Evolutionary conservation across 805 yeast genomes (phyloP).

Genomic region (Zygotorulaspora sp.): DNA sequence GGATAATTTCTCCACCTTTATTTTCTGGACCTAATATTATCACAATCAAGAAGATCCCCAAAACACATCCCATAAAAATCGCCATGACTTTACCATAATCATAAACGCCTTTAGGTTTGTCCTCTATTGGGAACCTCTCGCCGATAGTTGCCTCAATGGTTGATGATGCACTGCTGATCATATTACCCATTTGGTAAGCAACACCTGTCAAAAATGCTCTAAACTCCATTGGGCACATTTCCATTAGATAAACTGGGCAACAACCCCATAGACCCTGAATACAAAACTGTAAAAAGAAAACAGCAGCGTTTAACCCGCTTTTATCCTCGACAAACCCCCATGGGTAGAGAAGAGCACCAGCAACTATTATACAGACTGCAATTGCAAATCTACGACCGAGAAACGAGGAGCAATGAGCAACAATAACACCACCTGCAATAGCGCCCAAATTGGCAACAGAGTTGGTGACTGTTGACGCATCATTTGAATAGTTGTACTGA

Average conservation of each 20-base stretch:
- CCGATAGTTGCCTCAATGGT: constrained; percentile 67
- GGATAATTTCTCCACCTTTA: constrained; percentile 31
- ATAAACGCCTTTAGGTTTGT: constrained; percentile 34
- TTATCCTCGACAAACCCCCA: constrained; percentile 49
- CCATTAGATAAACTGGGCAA: constrained; percentile 56
- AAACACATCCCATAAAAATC: constrained; percentile 61
- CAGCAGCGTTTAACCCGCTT: constrained; percentile 53
- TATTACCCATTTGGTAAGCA: constrained; percentile 64
- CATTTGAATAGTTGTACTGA: constrained; percentile 44
- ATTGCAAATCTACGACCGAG: constrained; percentile 60
- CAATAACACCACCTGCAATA: constrained; percentile 54
- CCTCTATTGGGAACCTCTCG: constrained; percentile 45
- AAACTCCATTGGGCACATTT: constrained; percentile 58
- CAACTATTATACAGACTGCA: constrained; percentile 51
- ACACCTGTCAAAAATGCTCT: constrained; percentile 60
- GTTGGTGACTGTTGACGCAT: constrained; percentile 56
- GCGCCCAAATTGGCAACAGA: constrained; percentile 69
- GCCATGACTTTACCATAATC: constrained; percentile 62
- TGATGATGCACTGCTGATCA: constrained; percentile 61
- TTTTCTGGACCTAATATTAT: constrained; percentile 60
- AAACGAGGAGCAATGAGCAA: constrained; percentile 62
- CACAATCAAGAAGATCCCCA: constrained; percentile 47
- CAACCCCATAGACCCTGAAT: constrained; percentile 73
- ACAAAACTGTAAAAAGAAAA: constrained; percentile 55
- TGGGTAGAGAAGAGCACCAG: constrained; percentile 61